Conservation (phyloP, 139 green algal species). For the Closterium sp. region DNA sequence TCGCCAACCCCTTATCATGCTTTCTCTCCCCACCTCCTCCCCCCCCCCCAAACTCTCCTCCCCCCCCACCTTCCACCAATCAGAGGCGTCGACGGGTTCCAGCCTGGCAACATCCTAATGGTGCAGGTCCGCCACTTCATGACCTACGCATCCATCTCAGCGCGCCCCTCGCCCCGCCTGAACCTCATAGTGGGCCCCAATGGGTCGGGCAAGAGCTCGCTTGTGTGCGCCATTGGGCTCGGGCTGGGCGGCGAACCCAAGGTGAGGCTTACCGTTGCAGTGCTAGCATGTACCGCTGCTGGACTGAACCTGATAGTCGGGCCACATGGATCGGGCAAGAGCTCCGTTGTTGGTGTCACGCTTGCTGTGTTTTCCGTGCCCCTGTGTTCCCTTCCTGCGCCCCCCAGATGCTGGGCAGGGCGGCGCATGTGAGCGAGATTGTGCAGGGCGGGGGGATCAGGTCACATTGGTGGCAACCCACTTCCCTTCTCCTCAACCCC, state of each 20-base stretch:
- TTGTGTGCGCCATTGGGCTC: constrained; percentile 86
- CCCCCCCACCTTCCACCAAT: neutral
- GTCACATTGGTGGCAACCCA: neutral
- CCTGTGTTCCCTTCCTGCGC: no score
- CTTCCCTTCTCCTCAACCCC: neutral
- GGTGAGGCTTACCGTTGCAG: neutral
- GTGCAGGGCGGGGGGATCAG: neutral
- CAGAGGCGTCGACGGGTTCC: constrained; percentile 39
- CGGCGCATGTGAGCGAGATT: constrained; percentile 39
- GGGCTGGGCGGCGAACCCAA: constrained; percentile 71
- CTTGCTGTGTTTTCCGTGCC: no score
- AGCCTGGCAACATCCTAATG: constrained; percentile 46
- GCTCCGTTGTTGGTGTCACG: constrained; percentile 87
- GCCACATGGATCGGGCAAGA: constrained; percentile 93
- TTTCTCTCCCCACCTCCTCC: neutral
- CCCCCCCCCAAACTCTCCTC: no score
- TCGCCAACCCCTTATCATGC: no score
- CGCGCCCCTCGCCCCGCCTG: constrained; percentile 61
- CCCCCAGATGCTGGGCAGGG: constrained; percentile 81
- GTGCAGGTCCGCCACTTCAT: constrained; percentile 61
- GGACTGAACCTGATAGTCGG: no score
- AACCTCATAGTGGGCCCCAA: constrained; percentile 96
- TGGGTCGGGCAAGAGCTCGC: constrained; percentile 86
- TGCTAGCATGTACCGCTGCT: no score
- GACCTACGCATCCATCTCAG: constrained; percentile 53